These are phyloP conservation scores for Filobasidium floriforme DNA, from an alignment of 768 basidiomycete genomes.

Conservation along the genomic window DNA sequence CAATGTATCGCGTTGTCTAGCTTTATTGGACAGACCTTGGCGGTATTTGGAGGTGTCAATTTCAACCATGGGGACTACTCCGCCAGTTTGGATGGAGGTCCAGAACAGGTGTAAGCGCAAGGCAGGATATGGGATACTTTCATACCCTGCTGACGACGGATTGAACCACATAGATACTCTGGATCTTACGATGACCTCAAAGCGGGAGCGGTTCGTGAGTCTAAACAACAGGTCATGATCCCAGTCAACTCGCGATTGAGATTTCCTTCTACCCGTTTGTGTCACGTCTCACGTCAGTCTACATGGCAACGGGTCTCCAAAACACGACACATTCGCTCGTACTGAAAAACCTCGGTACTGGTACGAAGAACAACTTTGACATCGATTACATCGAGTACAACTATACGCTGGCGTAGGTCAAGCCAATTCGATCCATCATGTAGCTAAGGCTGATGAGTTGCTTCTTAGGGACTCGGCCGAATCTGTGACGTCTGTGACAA, in stretches of 20 bases:
- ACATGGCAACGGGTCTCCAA: conserved; percentile 10
- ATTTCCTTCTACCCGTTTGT: not conserved
- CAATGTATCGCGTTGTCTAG: not conserved
- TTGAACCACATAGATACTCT: not conserved
- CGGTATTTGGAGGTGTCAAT: conserved; percentile 16
- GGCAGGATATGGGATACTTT: not conserved
- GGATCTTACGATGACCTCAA: not conserved
- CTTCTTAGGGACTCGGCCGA: too few relatives aligned
- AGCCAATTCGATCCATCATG: not conserved
- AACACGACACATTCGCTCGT: conserved; percentile 10
- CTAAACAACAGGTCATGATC: too few relatives aligned
- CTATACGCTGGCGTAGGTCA: not conserved
- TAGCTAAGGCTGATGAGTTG: not conserved
- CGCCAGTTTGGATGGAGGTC: conserved; percentile 10
- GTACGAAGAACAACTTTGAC: not conserved
- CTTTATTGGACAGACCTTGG: conserved; percentile 9
- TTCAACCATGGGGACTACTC: conserved; percentile 17
- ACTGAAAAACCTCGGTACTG: conserved; percentile 6
- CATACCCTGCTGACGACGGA: not conserved
- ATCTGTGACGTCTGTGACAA: too few relatives aligned
- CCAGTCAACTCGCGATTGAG: not conserved
- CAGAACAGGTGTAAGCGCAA: not conserved
- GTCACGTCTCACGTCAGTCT: not conserved
- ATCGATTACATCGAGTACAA: conserved; percentile 16
- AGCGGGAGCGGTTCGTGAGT: too few relatives aligned